A percentile compares a stretch with the other conserved stretches of the same genome.
These are phyloP conservation scores for Dioscorea cayenensis DNA, from an alignment of 116 monocot species.

Conservation along the genomic window DNA sequence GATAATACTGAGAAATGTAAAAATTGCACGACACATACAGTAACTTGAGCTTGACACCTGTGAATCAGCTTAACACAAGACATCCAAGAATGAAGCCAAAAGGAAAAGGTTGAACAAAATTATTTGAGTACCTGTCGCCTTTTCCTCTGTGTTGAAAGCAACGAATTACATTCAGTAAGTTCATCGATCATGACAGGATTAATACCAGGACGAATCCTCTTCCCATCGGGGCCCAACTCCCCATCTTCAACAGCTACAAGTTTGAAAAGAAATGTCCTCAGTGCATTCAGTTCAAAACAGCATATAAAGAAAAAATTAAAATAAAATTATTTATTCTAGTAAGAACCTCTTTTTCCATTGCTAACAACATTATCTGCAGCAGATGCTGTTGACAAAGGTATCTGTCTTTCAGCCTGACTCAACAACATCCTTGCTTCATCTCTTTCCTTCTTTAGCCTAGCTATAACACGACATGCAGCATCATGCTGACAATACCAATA, in stretches of 20 bases:
- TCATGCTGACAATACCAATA: constrained; percentile 57
- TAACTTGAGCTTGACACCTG: not conserved
- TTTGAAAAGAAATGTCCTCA: not conserved
- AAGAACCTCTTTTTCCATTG: constrained; percentile 86
- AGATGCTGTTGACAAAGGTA: constrained; percentile 40
- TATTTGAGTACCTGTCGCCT: constrained; percentile 64
- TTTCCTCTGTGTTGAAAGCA: constrained; percentile 83
- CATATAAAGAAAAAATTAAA: not conserved
- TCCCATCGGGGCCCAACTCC: constrained; percentile 85
- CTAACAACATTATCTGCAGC: constrained; percentile 36
- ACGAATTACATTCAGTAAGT: constrained; percentile 79
- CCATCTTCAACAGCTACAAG: constrained; percentile 54
- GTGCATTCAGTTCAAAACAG: not conserved
- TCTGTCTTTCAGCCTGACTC: constrained; percentile 83
- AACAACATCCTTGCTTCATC: constrained; percentile 86
- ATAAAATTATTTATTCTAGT: not conserved
- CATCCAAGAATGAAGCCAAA: not conserved
- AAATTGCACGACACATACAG: not conserved
- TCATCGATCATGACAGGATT: constrained; percentile 66
- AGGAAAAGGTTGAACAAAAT: not conserved
- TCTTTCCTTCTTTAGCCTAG: constrained; percentile 90
- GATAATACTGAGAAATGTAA: not conserved
- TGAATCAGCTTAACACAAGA: not conserved
- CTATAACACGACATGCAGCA: constrained; percentile 98
- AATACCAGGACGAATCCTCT: constrained; percentile 90